Evolutionary conservation across 768 basidiomycete species (phyloP).

Genomic region (Suillus subalutaceus): DNA sequence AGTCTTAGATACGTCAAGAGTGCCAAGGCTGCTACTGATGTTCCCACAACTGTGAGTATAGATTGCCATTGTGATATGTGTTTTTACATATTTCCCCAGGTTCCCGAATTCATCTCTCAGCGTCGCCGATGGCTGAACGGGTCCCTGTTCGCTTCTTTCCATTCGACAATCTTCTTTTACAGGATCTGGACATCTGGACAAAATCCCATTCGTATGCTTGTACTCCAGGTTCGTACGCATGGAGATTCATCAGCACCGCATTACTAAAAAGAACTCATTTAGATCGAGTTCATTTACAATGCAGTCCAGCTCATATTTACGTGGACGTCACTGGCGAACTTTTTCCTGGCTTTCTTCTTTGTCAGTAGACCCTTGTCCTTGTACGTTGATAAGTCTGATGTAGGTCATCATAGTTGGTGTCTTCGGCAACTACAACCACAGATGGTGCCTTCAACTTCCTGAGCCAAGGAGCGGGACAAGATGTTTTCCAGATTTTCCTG

Average conservation of each 20-base stretch:
- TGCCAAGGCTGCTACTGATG: conserved; percentile 96
- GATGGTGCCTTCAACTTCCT: conserved; percentile 84
- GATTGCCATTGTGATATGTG: neutral
- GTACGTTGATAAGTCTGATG: conserved; percentile 23
- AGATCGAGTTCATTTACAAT: conserved; percentile 93
- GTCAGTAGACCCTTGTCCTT: conserved; percentile 48
- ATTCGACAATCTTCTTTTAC: conserved; percentile 87
- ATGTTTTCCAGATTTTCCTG: conserved; percentile 79
- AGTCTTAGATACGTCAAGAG: conserved; percentile 90
- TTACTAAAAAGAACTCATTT: conserved; percentile 2
- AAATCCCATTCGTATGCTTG: conserved; percentile 78
- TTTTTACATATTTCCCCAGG: conserved; percentile 34
- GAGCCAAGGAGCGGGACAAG: conserved; percentile 67
- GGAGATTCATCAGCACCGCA: conserved; percentile 1
- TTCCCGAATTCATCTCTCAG: conserved; percentile 95
- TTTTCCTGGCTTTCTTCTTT: conserved; percentile 94
- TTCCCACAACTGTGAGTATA: conserved; percentile 69
- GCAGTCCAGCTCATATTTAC: conserved; percentile 87
- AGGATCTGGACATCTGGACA: conserved; percentile 94
- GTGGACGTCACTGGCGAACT: conserved; percentile 93
- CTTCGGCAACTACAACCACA: conserved; percentile 68
- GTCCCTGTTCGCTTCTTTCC: conserved; percentile 90
- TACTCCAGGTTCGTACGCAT: conserved; percentile 49
- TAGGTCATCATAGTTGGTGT: conserved; percentile 61
- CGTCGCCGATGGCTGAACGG: conserved; percentile 89